Conservation (phyloP, 768 basidiomycete genomes). For the Candolleomyces aberdarensis region DNA sequence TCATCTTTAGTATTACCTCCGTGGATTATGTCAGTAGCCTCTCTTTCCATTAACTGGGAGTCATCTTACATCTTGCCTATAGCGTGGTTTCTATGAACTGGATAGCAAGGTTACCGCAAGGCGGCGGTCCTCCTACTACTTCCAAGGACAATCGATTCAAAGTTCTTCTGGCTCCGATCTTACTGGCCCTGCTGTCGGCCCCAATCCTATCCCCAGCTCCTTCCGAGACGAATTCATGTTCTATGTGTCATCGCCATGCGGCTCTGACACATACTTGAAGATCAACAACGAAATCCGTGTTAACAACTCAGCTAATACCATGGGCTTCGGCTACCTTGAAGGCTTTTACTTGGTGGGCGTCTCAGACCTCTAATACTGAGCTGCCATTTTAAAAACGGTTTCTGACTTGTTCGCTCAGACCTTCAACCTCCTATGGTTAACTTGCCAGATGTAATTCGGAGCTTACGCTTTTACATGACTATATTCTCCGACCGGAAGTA, state of each 20-base stretch:
- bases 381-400: background rate
- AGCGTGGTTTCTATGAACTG: slow-evolving; percentile 19
- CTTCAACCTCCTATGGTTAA: background rate
- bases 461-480: too few species aligned
- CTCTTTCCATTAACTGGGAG: background rate
- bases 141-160: slow-evolving; percentile 17
- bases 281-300: slow-evolving; percentile 4
- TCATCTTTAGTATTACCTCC: slow-evolving; percentile 18
- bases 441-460: background rate
- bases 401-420: background rate
- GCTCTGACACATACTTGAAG: background rate
- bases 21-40: slow-evolving; percentile 14
- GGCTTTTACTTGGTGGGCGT: background rate
- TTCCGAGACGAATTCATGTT: slow-evolving; percentile 2
- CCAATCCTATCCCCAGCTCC: background rate
- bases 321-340: background rate
- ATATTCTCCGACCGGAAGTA: too few species aligned
- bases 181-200: background rate
- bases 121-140: slow-evolving; percentile 18
- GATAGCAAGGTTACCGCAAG: slow-evolving; percentile 16
- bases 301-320: background rate
- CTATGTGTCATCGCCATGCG: background rate
- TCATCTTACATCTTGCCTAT: background rate
- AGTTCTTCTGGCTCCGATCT: background rate
- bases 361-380: background rate